Percentiles rank a stretch among this genome's conserved stretches.
These are phyloP conservation scores for Flaveria sonorensis DNA, from an alignment of 129 eudicot species.

Conservation along the genomic window DNA sequence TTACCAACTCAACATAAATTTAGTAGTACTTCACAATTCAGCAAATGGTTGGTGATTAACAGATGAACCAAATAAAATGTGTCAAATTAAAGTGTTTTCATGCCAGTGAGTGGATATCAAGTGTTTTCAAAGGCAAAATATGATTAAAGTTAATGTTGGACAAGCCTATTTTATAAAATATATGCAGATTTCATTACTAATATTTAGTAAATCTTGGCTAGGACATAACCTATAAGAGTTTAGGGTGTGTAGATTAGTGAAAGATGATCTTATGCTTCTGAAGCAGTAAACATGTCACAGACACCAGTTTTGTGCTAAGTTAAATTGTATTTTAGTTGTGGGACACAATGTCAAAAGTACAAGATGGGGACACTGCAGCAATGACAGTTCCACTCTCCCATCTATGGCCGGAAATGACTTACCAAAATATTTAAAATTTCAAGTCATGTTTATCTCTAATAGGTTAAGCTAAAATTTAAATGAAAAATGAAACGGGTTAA, in stretches of 20 bases:
- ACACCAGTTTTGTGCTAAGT: background rate
- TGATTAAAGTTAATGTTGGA: no score
- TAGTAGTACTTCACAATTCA: background rate
- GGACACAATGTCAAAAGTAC: slow-evolving; percentile 6
- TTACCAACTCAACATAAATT: slow-evolving; percentile 7
- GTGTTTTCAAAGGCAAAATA: no score
- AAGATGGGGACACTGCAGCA: slow-evolving; percentile 6
- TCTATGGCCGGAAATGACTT: background rate
- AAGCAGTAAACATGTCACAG: slow-evolving; percentile 1
- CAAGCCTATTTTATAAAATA: no score
- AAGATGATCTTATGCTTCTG: background rate
- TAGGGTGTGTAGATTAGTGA: slow-evolving; percentile 1
- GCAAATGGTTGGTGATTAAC: background rate
- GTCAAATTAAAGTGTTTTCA: background rate
- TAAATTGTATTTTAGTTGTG: background rate
- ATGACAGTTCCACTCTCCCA: background rate
- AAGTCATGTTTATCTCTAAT: background rate
- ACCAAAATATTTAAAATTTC: background rate
- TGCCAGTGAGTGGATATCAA: background rate
- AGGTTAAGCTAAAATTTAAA: background rate
- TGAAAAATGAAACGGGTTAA: background rate
- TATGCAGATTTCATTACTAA: no score
- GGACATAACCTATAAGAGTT: background rate
- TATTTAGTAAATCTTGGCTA: background rate
- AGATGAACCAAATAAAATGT: background rate